Evolutionary conservation across 257 asterid species (phyloP).

Genomic region (Solanum raphanifolium): DNA sequence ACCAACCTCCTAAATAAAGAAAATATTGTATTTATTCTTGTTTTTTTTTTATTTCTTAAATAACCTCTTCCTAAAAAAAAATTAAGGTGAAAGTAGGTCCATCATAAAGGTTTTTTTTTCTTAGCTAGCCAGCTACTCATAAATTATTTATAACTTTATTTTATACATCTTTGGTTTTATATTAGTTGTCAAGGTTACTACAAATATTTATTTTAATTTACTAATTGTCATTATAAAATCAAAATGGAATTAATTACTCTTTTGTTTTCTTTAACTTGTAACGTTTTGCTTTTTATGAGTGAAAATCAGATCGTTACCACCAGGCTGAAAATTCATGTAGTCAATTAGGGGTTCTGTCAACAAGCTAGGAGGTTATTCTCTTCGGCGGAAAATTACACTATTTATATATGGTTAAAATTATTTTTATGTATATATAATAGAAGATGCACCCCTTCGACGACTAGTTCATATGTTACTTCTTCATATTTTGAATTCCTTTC

Average conservation of each 20-base stretch:
- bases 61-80: background rate
- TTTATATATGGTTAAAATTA: no score
- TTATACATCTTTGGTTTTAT: background rate
- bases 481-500: no score
- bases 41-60: background rate
- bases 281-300: background rate
- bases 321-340: background rate
- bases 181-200: background rate
- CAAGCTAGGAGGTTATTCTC: background rate
- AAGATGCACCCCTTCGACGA: background rate
- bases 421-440: no score
- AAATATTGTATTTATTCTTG: background rate
- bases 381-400: fast-evolving
- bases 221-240: background rate
- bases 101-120: background rate
- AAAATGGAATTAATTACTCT: no score
- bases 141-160: background rate
- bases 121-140: background rate
- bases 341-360: background rate
- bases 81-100: background rate
- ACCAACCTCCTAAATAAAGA: background rate
- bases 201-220: background rate
- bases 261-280: background rate
- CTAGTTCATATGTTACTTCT: background rate
- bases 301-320: background rate